Base-by-base conservation (phyloP, 176 grass and related monocot genomes). In the Oryza meyeriana region DNA sequence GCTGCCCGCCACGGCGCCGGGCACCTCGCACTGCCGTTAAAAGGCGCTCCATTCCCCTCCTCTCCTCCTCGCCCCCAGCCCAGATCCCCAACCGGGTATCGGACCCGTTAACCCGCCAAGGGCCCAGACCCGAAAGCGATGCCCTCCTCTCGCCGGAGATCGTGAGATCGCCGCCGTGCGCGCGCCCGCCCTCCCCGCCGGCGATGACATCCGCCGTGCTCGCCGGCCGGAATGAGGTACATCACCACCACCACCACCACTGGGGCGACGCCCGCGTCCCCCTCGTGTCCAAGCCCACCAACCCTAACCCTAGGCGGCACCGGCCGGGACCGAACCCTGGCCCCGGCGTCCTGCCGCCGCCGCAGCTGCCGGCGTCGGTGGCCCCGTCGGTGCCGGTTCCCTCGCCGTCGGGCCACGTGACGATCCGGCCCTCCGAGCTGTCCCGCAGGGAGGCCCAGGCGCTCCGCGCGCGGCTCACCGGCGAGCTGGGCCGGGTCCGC, bases 151-250 rank as follows among this genome's bases (percentile, higher is more conserved):
- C 31, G 30, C 31, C 61, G 75, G 69, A 69, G 72, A 63, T 61
- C 47, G 81, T 84, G 38, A 89, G 76, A 69, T 80, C 69, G 71
- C 39, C 62, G 20, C 45, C 61, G 44, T 5, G 38, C 20, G 35
- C 35, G 35, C 32, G 32, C 32, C 32, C 32, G 3, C 8, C 36
- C 42, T 16, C 50, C 4, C 50, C 27, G 79, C 36, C 81, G 90
- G 76, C 69, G 68, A 98, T 98, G 95, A 83, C 95, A 65, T 98
- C 95, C 26, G 92, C 90, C 34, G 77, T 98, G 64, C 81, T 98
- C 64, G 82, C 92, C 71, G 86, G 91, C 72, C 86, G 71, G 75
- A 90, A 90, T 87, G 92, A 98, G 87, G 88, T 92, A 50, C 86
- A 89, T 70, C 74, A 73, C 70, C 87, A 83, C 74, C 74, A 73